Percentiles rank a stretch among this genome's conserved stretches.
Evolutionary conservation across 2,329 filamentous ascomycete species (phyloP).

Genomic region (Aspergillus nomiae): DNA sequence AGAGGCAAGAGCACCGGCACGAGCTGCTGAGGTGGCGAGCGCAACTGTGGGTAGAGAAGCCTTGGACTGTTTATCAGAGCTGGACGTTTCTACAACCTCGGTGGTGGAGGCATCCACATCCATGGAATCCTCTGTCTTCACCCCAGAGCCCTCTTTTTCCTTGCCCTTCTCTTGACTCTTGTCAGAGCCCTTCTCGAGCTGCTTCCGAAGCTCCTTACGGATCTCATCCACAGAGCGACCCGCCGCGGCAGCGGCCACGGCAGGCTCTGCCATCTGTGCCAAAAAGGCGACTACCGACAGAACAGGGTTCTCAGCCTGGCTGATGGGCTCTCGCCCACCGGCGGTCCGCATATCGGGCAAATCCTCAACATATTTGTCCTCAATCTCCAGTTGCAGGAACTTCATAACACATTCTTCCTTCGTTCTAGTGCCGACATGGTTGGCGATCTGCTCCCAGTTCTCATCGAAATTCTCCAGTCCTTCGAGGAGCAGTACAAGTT

Average conservation of each 20-base stretch:
- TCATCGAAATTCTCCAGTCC: constrained; percentile 91
- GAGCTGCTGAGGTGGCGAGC: constrained; percentile 81
- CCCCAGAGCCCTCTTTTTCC: constrained; percentile 48
- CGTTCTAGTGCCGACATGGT: constrained; percentile 87
- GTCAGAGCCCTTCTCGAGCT: constrained; percentile 67
- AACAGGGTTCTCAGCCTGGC: constrained; percentile 90
- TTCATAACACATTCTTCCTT: constrained; percentile 96
- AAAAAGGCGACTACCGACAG: constrained; percentile 96
- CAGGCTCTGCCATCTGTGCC: constrained; percentile 85
- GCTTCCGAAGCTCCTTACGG: constrained; percentile 74
- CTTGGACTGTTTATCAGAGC: constrained; percentile 48
- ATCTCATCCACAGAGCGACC: constrained; percentile 86
- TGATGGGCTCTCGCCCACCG: constrained; percentile 83
- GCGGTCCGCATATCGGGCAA: constrained; percentile 69
- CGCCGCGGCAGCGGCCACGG: constrained; percentile 85
- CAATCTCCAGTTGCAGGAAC: constrained; percentile 94
- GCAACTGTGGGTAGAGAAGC: constrained; percentile 69
- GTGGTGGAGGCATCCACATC: constrained; percentile 51
- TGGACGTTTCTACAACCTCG: constrained; percentile 49
- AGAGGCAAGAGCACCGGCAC: constrained; percentile 83
- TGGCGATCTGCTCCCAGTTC: constrained; percentile 90
- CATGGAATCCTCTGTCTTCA: constrained; percentile 62
- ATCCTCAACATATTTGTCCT: constrained; percentile 92
- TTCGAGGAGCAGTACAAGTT: constrained; percentile 85
- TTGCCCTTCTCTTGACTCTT: constrained; percentile 50